Conservation (phyloP, 257 asterid genomes). For the Ehretia macrophylla region DNA sequence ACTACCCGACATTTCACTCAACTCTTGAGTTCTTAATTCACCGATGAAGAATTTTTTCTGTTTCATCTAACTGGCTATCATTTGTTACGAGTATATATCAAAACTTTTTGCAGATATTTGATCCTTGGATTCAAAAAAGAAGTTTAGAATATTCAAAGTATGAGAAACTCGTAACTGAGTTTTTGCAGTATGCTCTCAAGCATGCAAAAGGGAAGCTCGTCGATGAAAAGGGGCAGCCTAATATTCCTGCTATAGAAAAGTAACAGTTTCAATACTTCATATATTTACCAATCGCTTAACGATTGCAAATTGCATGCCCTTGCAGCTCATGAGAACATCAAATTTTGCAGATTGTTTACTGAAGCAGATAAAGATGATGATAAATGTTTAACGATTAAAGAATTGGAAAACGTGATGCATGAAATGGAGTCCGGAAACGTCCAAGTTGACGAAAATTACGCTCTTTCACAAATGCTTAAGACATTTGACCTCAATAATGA, state of each 20-base stretch:
- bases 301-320: no score
- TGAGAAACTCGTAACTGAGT: conserved; percentile 48
- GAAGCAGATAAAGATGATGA: conserved; percentile 47
- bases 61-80: no score
- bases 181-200: conserved; percentile 45
- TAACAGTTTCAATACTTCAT: background rate
- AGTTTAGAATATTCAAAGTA: conserved; percentile 48
- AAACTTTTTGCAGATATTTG: conserved; percentile 32
- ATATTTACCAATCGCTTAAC: background rate
- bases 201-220: conserved; percentile 33
- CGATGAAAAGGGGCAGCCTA: conserved; percentile 42
- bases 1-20: no score
- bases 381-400: conserved; percentile 31
- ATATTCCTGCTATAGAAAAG: conserved; percentile 17
- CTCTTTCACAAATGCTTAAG: conserved; percentile 29
- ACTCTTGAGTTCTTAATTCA: no score
- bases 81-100: no score
- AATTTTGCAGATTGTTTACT: background rate
- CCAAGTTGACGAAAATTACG: conserved; percentile 20
- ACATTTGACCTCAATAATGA: conserved; percentile 40
- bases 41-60: no score
- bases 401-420: conserved; percentile 37
- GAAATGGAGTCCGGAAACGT: conserved; percentile 29
- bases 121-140: conserved; percentile 56
- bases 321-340: background rate